These are phyloP conservation scores for Macrocybe gigantea DNA, from an alignment of 768 basidiomycete species.

Conservation along the genomic window DNA sequence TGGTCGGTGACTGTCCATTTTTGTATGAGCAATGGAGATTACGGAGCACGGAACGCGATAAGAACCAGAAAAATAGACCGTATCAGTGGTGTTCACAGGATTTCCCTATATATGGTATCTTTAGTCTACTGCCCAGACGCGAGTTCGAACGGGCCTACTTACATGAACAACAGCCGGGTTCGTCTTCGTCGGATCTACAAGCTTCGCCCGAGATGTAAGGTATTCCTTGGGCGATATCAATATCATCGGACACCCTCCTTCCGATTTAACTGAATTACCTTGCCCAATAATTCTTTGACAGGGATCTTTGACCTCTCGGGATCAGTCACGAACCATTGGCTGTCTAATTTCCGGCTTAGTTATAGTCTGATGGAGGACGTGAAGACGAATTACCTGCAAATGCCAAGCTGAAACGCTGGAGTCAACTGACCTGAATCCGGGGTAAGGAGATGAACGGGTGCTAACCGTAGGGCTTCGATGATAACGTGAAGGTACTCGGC, in stretches of 20 bases:
- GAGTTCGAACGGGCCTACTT: conserved; percentile 12
- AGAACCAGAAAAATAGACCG: conserved; percentile 86
- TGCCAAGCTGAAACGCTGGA: conserved; percentile 37
- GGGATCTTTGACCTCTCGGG: conserved; percentile 76
- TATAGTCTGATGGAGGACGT: background rate
- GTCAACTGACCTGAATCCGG: background rate
- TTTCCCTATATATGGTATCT: conserved; percentile 49
- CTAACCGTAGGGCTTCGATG: conserved; percentile 78
- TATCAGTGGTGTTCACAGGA: conserved; percentile 83
- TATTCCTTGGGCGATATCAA: conserved; percentile 56
- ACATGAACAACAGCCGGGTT: conserved; percentile 67
- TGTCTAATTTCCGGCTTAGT: conserved; percentile 41
- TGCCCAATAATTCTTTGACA: conserved; percentile 77
- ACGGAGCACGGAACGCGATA: background rate
- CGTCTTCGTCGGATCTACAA: conserved; percentile 68
- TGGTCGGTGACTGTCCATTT: conserved; percentile 64
- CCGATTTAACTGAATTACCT: conserved; percentile 36
- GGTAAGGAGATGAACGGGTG: conserved; percentile 2
- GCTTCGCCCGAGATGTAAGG: conserved; percentile 67
- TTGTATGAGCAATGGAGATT: background rate
- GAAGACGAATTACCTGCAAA: conserved; percentile 57
- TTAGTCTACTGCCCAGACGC: background rate
- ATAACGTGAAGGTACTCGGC: conserved; percentile 83
- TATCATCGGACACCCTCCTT: background rate
- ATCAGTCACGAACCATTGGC: conserved; percentile 88